Evolutionary conservation across 257 asterid genomes (phyloP), one percentile per base, ranked within the genome.

Genomic region (Salvia splendens): DNA sequence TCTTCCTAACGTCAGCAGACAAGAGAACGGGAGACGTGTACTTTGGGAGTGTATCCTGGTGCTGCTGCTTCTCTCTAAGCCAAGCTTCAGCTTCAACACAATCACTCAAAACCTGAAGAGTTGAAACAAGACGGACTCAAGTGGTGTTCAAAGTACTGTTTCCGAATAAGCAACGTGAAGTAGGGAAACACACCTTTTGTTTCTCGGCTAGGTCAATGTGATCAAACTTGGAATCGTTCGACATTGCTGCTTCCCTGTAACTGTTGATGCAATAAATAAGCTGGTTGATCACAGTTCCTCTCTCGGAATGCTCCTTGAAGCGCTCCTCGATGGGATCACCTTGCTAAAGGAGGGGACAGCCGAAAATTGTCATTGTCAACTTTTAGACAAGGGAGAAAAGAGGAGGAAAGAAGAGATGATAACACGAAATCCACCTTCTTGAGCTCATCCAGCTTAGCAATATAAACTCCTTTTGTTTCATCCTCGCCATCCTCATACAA

Each of bases 401-500:
- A 38, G 43, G 30, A 68, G 36, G 9, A 57, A 16, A 30, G 0
- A 8, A 61, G 7, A 40, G 5, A 48, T 10, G 5, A 17, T 15
- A 10, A 16, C 14, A 28, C 0, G 0, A 4, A 16, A 6, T n/a
- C 45, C 42, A 80, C 88, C 85, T 80, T 83, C 75, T 75, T 89
- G 16, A 92, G 93, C 80, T 92, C 98, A 41, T 87, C 97, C 75
- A 92, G 85, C 72, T 92, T 87, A 54, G 98, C 91, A 53, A 86
- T n/a, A 56, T 92, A 92, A 2, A 83, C 88, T 2, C 85, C 88
- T 73, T 83, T 83, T 6, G 88, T 90, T 79, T 93, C 99, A 68
- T 93, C 99, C 72, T 90, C 99, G 0, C 99, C 99, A 68, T 86
- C 99, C 68, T 93, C 97, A 24, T 93, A 93, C 65, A 93, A 75